phyloP scores from a whole-genome alignment of 768 basidiomycete genomes.

The Sistotremastrum suecicum region DNA sequence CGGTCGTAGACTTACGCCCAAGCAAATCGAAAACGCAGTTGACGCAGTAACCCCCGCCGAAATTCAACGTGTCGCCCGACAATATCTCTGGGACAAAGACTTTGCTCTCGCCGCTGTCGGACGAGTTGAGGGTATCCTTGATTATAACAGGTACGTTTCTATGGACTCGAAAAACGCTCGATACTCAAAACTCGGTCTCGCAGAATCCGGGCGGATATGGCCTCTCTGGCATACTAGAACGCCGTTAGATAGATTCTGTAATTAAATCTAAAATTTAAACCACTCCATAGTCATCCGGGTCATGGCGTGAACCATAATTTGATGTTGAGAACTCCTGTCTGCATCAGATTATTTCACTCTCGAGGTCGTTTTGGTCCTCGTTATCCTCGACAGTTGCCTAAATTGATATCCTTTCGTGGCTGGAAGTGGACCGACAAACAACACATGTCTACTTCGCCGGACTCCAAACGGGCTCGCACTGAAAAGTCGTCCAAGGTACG shows the following conservation, averaged over 20 bases:
- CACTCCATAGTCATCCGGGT: too few species aligned
- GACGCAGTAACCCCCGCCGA: conserved; percentile 81
- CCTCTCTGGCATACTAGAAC: conserved; percentile 55
- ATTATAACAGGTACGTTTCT: conserved; percentile 65
- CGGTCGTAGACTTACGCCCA: conserved; percentile 78
- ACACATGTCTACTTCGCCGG: too few species aligned
- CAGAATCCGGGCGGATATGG: conserved; percentile 63
- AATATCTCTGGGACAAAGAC: conserved; percentile 96
- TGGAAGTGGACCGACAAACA: too few species aligned
- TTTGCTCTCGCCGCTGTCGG: conserved; percentile 86
- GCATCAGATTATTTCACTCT: too few species aligned
- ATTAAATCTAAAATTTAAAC: too few species aligned
- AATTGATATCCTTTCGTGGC: too few species aligned
- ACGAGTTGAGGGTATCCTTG: conserved; percentile 79
- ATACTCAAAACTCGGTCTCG: neutral
- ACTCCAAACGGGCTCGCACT: too few species aligned
- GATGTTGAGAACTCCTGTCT: too few species aligned
- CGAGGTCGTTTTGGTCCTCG: too few species aligned
- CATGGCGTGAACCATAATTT: too few species aligned
- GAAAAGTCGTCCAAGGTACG: too few species aligned
- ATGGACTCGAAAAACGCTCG: neutral
- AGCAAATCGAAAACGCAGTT: conserved; percentile 86
- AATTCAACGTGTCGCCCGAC: conserved; percentile 88
- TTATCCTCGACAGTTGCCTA: too few species aligned
- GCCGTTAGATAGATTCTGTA: neutral